Evolutionary conservation across 208 protist genomes (phyloP).

Genomic region (Trypanosoma platydactyli): DNA sequence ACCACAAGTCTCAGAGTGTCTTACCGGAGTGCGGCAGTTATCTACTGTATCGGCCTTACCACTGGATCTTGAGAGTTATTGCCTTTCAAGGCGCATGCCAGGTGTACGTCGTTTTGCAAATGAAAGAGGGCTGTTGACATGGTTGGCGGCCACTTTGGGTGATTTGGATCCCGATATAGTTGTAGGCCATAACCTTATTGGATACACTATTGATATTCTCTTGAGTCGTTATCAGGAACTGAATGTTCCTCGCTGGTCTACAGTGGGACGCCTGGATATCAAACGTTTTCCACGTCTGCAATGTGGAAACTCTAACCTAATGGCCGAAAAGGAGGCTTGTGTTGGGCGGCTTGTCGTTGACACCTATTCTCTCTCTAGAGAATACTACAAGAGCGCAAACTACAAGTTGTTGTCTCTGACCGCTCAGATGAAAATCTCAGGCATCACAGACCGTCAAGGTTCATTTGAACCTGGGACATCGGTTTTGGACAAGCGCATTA

Average conservation of each 20-base stretch:
- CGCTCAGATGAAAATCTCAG: slow-evolving; percentile 69
- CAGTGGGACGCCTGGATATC: slow-evolving; percentile 85
- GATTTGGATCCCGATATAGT: slow-evolving; percentile 95
- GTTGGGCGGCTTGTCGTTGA: slow-evolving; percentile 95
- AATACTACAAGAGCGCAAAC: slow-evolving; percentile 91
- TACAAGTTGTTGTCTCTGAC: slow-evolving; percentile 88
- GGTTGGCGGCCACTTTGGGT: slow-evolving; percentile 73
- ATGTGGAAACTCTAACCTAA: slow-evolving; percentile 39
- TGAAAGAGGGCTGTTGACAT: slow-evolving; percentile 80
- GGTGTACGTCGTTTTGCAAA: slow-evolving; percentile 58
- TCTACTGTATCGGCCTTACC: slow-evolving; percentile 45
- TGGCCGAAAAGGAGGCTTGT: slow-evolving; percentile 85
- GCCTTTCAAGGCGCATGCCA: slow-evolving; percentile 61
- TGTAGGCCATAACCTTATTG: slow-evolving; percentile 97
- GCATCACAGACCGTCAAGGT: slow-evolving; percentile 53
- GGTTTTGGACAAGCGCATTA: slow-evolving; percentile 47
- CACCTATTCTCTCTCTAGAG: slow-evolving; percentile 91
- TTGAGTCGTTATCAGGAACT: slow-evolving; percentile 93
- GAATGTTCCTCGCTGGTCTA: slow-evolving; percentile 91
- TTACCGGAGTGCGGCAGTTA: slow-evolving; percentile 64
- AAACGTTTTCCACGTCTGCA: slow-evolving; percentile 71
- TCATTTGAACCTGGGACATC: slow-evolving; percentile 68
- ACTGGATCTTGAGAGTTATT: slow-evolving; percentile 79
- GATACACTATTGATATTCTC: slow-evolving; percentile 96
- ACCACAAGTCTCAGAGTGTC: slow-evolving; percentile 40